Base-by-base conservation (phyloP, 352 stramenopile species). In the Blastocystis sp. region DNA sequence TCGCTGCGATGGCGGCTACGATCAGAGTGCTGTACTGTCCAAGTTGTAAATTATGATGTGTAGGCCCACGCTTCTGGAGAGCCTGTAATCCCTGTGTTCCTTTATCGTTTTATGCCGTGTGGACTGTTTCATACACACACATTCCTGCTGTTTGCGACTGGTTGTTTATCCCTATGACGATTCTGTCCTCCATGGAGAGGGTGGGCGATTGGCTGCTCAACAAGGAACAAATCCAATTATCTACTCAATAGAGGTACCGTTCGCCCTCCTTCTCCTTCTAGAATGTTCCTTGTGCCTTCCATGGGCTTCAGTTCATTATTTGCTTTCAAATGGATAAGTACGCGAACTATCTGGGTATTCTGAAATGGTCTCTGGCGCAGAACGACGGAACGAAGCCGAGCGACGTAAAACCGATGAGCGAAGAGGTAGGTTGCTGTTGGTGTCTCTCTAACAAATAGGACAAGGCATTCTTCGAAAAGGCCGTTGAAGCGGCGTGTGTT, bases 401-500 rank as follows among this genome's bases (percentile, higher is more conserved):
- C 34, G 48, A 76, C 34, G 67, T 88, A 23, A 79, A 88, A 48
- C 78, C 78, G 10, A 76, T 88, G 61, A 76, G 40, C 14, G 40
- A 56, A 60, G 78, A 88, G 28, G 78, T 88, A 88, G 28, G 78
- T 34, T n/a, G 17, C 0, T 19, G 17, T 10, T 4, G 19, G 28
- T 88, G 5, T 0, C 78, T 28, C 14, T 9, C 11, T 76, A n/a
- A 62, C 43, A n/a, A 19, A n/a, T 77, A 88, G 78, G 67, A 88
- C n/a, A 69, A 71, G 11, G 78, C 59, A 41, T 88, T 88, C 48
- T 88, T 88, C 52, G 78, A 88, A 23, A 88, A 88, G 48, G 78
- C 78, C 3, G 56, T 88, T 11, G 67, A 88, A 60, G 78, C 62
- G 23, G 78, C 78, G 34, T 77, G 64, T 66, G 52, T 88, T 14